Conservation (phyloP, 805 yeast genomes). For the Allodekkera sacchari region DNA sequence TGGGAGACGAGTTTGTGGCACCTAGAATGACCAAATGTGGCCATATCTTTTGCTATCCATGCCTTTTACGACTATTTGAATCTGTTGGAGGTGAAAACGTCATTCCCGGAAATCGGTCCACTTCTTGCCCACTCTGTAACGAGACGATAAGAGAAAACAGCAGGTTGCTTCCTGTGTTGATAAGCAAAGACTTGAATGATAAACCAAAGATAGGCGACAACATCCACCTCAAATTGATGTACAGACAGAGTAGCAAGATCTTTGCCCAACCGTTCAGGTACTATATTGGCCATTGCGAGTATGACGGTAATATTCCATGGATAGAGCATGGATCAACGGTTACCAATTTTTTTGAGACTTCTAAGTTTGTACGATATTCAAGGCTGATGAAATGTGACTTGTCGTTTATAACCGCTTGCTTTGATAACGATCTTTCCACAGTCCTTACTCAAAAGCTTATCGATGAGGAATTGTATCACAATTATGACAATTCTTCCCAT, state of each 20-base stretch:
- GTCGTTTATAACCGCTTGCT: constrained; percentile 44
- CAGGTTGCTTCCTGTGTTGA: constrained; percentile 59
- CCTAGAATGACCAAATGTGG: constrained; percentile 97
- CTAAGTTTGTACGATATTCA: constrained; percentile 39
- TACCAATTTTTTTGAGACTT: constrained; percentile 13
- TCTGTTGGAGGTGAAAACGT: constrained; percentile 31
- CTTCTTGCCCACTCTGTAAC: constrained; percentile 69
- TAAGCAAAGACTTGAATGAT: constrained; percentile 41
- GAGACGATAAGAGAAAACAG: constrained; percentile 43
- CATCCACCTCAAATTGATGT: constrained; percentile 58
- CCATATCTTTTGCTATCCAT: constrained; percentile 79
- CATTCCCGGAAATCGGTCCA: constrained; percentile 15
- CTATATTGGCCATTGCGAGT: constrained; percentile 15
- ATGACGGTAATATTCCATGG: constrained; percentile 49
- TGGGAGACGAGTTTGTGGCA: constrained; percentile 75
- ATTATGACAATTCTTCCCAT: constrained; percentile 53
- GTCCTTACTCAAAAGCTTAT: constrained; percentile 44
- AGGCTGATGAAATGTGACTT: constrained; percentile 64
- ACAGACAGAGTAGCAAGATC: constrained; percentile 26
- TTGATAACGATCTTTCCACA: constrained; percentile 48
- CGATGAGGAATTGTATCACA: constrained; percentile 42
- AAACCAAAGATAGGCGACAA: constrained; percentile 50
- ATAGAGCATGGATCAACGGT: constrained; percentile 21
- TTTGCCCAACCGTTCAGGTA: constrained; percentile 25
- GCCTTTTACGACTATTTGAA: constrained; percentile 65